Base-by-base conservation (phyloP, 306 rosid species). In the Canavalia gladiata region DNA sequence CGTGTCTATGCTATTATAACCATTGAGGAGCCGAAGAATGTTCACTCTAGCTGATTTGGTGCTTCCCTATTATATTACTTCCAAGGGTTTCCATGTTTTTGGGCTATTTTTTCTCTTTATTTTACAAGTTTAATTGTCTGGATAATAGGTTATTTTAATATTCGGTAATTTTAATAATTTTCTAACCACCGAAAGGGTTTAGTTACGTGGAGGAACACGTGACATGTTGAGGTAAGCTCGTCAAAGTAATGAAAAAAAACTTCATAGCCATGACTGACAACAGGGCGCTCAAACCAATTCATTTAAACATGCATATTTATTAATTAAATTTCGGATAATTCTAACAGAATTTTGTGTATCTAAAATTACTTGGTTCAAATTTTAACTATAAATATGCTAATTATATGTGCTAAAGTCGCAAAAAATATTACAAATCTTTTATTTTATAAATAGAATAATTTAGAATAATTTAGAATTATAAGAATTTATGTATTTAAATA, bases 1-100 rank as follows among this genome's bases (percentile, higher is more conserved):
- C 4, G 12, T 47, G 58, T 60, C 58, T 75, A 5, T 75, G 59
- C 56, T 18, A 18, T 18, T 58, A 13, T 70, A 70, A 73, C 72
- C 70, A 13, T 71, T 28, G 18, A 56, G 69, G 41, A 75, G 62
- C 13, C 10, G 57, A 51, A 54, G 37, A 57, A 74, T 58, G 5
- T 30, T 28, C 46, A 18, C 25, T 18, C 25, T 18, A 18, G 25
- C 25, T 18, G 25, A 18, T 18, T 18, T 18, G 25, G 25, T 18
- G 25, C 41, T 37, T 46, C 39, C 76, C 64, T 51, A 31, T 8
- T n/a, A 37, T 29, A 37, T 46, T 51, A 70, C 41, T 37, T 37
- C 43, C 25, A 31, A 60, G 7, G 28, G 68, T 10, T 60, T 60
- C 34, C 68, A 60, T 60, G 43, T 60, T 33, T 59, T 60, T 31